Base-by-base conservation (phyloP, 805 yeast genomes). In the Starmerella etchellsii region DNA sequence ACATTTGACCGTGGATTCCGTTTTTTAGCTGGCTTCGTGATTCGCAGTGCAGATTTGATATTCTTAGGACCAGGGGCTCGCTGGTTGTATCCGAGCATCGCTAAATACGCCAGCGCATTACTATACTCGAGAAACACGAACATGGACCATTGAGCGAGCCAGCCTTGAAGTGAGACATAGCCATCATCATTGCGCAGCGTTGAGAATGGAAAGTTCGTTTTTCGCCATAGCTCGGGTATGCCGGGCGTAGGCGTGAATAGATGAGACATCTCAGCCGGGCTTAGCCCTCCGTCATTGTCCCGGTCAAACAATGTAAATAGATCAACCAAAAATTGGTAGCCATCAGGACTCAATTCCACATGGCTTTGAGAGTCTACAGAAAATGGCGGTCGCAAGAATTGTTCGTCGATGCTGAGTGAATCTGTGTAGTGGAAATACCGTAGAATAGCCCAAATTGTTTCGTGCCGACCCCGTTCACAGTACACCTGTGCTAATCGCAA, bases 61-160 rank as follows among this genome's bases (percentile, higher is more conserved):
- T 60, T 56, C 8, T 51, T 42, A 24, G 50, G 50, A 11, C 52
- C 51, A 7, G 34, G 16, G 11, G 47, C 47, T 10, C 54, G 46
- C 8, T 55, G 36, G 46, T 82, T 94, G 55, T 80, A 88, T 0
- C 98, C 99, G 41, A 91, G 68, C 62, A 82, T 83, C 0, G 93
- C 94, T 46, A 91, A 62, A 54, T 88, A 91, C 37, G 84, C 93
- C 37, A 91, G 68, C 0, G 97, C 85, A 1, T 84, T 78, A 51
- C 71, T 75, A 55, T 81, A 75, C 52, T 87, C 94, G 24, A 91
- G 63, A 50, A 75, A 85, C 0, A 97, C 88, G 0, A 95, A 84
- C 81, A 91, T 81, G 52, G 88, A 79, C 99, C 99, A 91, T 54
- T 88, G 97, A 0, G 98, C 98, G 29, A 91, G 63, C 99, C 99